Evolutionary conservation across 176 grass and related monocot genomes (phyloP).

Genomic region (Triticum urartu): DNA sequence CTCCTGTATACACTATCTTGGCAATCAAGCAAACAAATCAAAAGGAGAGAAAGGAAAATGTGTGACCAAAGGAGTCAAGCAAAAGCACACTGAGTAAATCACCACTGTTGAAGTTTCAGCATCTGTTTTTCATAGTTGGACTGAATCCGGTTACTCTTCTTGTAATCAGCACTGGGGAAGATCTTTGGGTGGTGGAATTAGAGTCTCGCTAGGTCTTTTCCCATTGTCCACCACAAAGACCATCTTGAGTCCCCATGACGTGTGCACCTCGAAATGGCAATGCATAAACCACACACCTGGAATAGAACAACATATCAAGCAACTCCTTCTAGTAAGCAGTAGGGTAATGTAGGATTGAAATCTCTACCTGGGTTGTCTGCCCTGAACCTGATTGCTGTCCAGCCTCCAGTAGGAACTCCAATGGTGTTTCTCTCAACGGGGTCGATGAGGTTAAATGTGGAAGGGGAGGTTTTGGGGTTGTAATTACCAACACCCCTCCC

Average conservation of each 20-base stretch:
- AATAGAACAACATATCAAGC: constrained; percentile 23
- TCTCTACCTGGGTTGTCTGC: constrained; percentile 70
- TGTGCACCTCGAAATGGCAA: constrained; percentile 86
- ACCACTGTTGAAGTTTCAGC: neutral
- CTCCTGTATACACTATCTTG: constrained; percentile 24
- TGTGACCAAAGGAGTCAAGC: constrained; percentile 15
- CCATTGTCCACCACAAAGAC: constrained; percentile 72
- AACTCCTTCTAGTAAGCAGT: neutral
- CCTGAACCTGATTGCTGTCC: constrained; percentile 69
- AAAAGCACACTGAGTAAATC: constrained; percentile 38
- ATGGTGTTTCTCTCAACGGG: constrained; percentile 70
- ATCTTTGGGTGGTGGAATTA: constrained; percentile 66
- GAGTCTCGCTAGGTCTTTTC: constrained; percentile 50
- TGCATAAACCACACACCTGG: constrained; percentile 86
- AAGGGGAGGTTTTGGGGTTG: constrained; percentile 42
- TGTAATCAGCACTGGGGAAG: constrained; percentile 60
- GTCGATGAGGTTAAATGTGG: constrained; percentile 70
- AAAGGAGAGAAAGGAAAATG: constrained; percentile 16
- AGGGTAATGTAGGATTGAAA: neutral
- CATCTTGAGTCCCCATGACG: constrained; percentile 80
- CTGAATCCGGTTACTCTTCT: constrained; percentile 4
- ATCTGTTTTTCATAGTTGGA: neutral
- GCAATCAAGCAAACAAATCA: constrained; percentile 29
- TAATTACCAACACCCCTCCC: constrained; percentile 67
- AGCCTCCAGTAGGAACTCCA: constrained; percentile 60